Evolutionary conservation across 371 early-diverging fungal genomes (phyloP), one percentile per base, ranked within the genome.

Genomic region (Polyrhizophydium stewartii): DNA sequence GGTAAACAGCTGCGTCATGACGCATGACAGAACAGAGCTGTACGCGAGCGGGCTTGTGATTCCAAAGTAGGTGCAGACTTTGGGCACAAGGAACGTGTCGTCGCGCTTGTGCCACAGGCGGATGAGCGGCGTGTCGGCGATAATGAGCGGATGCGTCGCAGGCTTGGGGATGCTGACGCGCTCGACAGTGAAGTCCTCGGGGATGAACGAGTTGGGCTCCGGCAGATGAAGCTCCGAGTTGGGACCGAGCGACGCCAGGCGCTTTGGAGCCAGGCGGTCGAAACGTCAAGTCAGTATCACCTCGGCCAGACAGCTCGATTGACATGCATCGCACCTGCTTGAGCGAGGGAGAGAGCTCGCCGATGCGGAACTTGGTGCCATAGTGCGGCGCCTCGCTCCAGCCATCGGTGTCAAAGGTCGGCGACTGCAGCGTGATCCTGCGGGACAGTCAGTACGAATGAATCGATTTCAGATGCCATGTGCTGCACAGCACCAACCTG

Each of bases 41-140:
- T 77, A 77, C 2, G 73, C 66, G 25, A 70, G 53, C 1, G 75
- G 77, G 24, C 63, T 69, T 46, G 17, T 19, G 13, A 79, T 68
- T 47, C 76, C 67, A 38, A 87, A 82, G 70, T 75, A 77, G 10
- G 81, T 76, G 62, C 81, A 80, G 27, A 85, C 86, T 61, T 89
- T 86, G 41, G 93, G 93, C 1, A 89, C 87, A 84, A 81, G 86
- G 67, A 93, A 97, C 1, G 84, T 87, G 68, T 96, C 94, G 66
- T 96, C 96, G 68, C 89, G 90, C 76, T 94, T 93, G 72, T 91
- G 87, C 97, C 97, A 97, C 64, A 95, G 62, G 32, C 93, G 85
- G 25, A 76, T 65, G 17, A 85, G 58, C 28, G 84, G 75, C 22
- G 83, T 82, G 22, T 93, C 90, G 50, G 71, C 71, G 47, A 90